Evolutionary conservation across 2,329 filamentous ascomycete genomes (phyloP).

Genomic region (Metarhizium album): DNA sequence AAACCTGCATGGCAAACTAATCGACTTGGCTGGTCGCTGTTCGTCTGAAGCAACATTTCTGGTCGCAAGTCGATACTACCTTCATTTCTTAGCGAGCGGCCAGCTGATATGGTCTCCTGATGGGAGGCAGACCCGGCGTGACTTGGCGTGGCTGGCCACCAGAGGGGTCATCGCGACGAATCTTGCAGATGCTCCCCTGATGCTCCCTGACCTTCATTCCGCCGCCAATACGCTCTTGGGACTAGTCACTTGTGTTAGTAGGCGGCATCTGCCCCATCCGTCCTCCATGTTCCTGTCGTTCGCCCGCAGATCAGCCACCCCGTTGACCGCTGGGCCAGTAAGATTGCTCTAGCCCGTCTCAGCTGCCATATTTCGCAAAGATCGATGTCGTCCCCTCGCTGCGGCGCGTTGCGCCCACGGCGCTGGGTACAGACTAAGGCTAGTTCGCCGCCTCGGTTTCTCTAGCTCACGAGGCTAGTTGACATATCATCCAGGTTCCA

Average conservation of each 20-base stretch:
- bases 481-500: background rate
- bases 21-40: too few relatives aligned
- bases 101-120: slow-evolving; percentile 1
- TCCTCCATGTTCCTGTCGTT: background rate
- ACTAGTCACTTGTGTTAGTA: background rate
- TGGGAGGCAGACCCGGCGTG: background rate
- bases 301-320: background rate
- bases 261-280: background rate
- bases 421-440: background rate
- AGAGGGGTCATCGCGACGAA: background rate
- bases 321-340: background rate
- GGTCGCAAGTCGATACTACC: background rate
- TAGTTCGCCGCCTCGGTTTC: background rate
- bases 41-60: too few relatives aligned
- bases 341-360: background rate
- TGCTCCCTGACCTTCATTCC: background rate
- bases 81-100: background rate
- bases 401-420: background rate
- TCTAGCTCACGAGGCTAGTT: background rate
- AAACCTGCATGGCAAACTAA: too few relatives aligned
- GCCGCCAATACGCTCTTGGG: background rate
- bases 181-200: background rate
- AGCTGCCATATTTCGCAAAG: slow-evolving; percentile 1
- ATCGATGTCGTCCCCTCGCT: background rate
- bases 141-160: background rate